Base-by-base conservation (phyloP, 2,329 filamentous ascomycete species). In the Whalleya microplaca region DNA sequence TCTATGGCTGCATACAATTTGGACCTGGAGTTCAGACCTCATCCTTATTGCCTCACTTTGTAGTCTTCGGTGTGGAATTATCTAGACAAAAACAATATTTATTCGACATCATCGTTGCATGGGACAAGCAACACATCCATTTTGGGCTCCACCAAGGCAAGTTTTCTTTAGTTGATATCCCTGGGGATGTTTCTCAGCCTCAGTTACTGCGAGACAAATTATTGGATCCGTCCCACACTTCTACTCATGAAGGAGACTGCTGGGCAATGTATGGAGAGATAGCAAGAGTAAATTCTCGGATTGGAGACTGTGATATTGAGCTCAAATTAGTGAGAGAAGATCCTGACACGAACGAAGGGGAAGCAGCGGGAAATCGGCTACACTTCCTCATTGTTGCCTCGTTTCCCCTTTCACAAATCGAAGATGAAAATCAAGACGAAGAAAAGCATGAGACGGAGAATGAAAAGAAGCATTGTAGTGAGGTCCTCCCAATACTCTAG, bases 311-410 rank as follows among this genome's bases (percentile, higher is more conserved):
- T 10, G 21, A 47, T 41, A 20, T 16, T n/a, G 48, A 54, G 12
- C 49, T 48, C 10, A 50, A 29, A 19, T 46, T 62, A 7, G 49
- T 57, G 42, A 45, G 56, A 19, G 59, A 62, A 12, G 32, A 57
- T 18, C 51, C 51, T 3, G 19, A 32, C 2, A 49, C 45, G 2
- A 3, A 43, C 6, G 48, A 21, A 9, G 51, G 51, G 40, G 45
- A 62, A 41, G 48, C 53, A 3, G 53, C 48, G 14, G 53, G 56
- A 14, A 55, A 62, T 19, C 54, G 56, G 19, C 32, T 51, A 19
- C 54, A 59, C 20, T 51, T 59, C 16, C 21, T 59, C 10, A 48
- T 59, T 29, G 45, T 29, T 1, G 47, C 43, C 5, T 49, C 47
- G 9, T 41, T 29, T 21, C 32, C 6, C 3, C 10, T 12, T 37